Evolutionary conservation across 2,329 filamentous ascomycete species (phyloP), one percentile per base, ranked within the genome.

Genomic region (Metarhizium guizhouense): DNA sequence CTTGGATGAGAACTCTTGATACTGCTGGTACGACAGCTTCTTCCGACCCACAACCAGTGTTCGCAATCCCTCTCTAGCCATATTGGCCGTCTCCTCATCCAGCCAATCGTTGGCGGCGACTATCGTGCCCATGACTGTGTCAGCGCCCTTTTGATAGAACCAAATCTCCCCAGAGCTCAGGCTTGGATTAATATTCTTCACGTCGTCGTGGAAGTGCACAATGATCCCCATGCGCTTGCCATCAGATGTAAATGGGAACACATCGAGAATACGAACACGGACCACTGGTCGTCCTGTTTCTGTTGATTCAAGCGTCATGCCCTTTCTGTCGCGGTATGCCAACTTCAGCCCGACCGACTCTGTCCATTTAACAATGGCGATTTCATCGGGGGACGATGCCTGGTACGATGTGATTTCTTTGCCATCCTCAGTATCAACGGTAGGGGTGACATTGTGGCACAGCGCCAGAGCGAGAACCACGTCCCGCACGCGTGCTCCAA

Each of bases 161-260:
- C 93, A 96, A 34, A 97, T 93, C 66, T 97, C 93, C 14, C 88
- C 85, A 50, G 78, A 77, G 11, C 78, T 76, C 11, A 82, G 72
- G 43, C 74, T 72, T 0, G 75, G 72, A 1, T 79, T 75, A 3
- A 78, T 68, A 2, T 80, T 73, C 1, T 77, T 76, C 25, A 64
- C 30, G 36, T 76, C 76, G 14, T 86, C 81, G 32, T 85, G 78
- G 65, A 97, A 96, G 62, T 92, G 87, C 20, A 96, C 90, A 58
- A 99, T 86, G 57, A 99, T 93, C 10, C 95, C 94, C 94, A 99
- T 99, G 53, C 94, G 85, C 73, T 99, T 99, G 62, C 93, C 93
- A 61, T 97, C 94, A 0, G 92, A 96, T 0, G 94, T 99, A 68
- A 99, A 99, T 0, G 95, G 95, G 64, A 99, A 99, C 2, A 97